Evolutionary conservation across 495 filamentous ascomycete genomes (phyloP).

Genomic region (Cladorrhinum samala): DNA sequence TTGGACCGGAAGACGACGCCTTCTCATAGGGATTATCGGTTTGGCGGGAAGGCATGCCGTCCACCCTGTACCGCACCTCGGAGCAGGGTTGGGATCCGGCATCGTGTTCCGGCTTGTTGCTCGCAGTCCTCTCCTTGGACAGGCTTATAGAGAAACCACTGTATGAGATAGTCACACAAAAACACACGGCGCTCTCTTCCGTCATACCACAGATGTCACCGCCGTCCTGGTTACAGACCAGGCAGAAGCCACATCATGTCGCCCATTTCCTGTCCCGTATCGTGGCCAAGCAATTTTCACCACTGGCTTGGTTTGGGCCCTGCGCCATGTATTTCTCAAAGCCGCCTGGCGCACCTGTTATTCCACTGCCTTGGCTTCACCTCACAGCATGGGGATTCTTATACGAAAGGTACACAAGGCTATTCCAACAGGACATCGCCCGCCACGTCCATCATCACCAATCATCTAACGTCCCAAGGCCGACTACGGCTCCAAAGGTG

Average conservation of each 20-base stretch:
- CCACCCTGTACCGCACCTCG: neutral
- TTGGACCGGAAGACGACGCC: neutral
- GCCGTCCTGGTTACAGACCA: slow-evolving; percentile 3
- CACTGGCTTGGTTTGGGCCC: neutral
- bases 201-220: slow-evolving; percentile 8
- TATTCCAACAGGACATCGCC: neutral
- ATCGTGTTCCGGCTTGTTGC: neutral
- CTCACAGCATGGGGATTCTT: neutral
- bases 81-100: slow-evolving; percentile 2
- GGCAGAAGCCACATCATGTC: neutral
- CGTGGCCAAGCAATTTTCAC: slow-evolving; percentile 8
- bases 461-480: too few species aligned
- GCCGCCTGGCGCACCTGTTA: neutral
- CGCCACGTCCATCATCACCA: neutral
- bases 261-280: slow-evolving; percentile 3
- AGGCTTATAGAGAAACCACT: neutral
- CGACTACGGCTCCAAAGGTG: too few species aligned
- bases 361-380: neutral
- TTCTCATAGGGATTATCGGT: neutral
- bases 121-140: neutral
- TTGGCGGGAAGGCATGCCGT: slow-evolving; percentile 6
- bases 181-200: slow-evolving; percentile 8
- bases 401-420: neutral
- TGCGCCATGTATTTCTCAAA: neutral
- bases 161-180: slow-evolving; percentile 1